Evolutionary conservation across 2,329 filamentous ascomycete genomes (phyloP), one percentile per base, ranked within the genome.

Genomic region (Trichophyton simii): DNA sequence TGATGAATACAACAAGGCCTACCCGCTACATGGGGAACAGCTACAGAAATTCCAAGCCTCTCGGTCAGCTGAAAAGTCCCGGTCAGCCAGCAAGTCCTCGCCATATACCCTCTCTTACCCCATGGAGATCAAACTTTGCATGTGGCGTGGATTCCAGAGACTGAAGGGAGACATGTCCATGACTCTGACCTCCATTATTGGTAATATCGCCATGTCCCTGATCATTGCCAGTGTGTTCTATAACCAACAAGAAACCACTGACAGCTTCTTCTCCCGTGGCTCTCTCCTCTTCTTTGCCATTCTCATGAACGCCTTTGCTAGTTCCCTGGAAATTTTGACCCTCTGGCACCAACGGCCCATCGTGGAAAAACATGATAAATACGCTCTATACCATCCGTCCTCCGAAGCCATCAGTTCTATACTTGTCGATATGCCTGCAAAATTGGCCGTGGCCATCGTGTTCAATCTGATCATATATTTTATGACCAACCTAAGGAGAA

Each of bases 301-400:
- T 69, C 78, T 96, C 63, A 85, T 94, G 78, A 95, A 94, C 72
- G 89, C 89, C 55, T 94, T 95, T 69, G 81, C 87, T 64, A 88
- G 84, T 71, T 87, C 87, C 61, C 81, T 94, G 44, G 89, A 95
- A 72, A 82, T 96, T 71, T 74, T 95, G 34, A 91, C 88, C 0
- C 80, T 96, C 3, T 96, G 94, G 71, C 84, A 88, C 1, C 91
- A 96, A 82, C 86, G 91, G 38, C 87, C 89, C 0, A 95, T 96
- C 68, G 89, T 96, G 62, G 90, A 96, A 71, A 96, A 96, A 72
- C 91, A 96, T 68, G 77, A 81, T 62, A 85, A 88, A 63, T 96
- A 95, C 71, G 90, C 91, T 18, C 79, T 96, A 11, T 96, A 96
- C 69, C 91, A 95, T 69, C 90, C 91, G 0, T 91, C 87, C 4